Evolutionary conservation across 2,329 filamentous ascomycete species (phyloP), one percentile per base, ranked within the genome.

Genomic region (Myrmaecium sp.): DNA sequence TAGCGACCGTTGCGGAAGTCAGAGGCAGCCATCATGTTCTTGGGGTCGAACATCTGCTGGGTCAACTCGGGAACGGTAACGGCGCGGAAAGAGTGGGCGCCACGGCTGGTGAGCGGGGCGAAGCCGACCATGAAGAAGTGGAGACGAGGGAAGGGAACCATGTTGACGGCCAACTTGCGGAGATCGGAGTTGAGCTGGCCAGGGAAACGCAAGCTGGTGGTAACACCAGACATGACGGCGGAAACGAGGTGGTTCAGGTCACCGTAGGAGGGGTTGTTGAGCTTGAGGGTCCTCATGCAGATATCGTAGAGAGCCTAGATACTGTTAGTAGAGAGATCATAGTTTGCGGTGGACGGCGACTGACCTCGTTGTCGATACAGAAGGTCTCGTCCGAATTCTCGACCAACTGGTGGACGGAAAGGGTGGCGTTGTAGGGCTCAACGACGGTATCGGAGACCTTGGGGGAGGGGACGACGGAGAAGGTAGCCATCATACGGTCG

Each of bases 51-150:
- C 83, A 98, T 95, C 64, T 98, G 89, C 69, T 98, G 89, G 50
- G 89, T 95, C 58, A 98, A 73, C 70, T 98, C 89, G 32, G 89
- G 86, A 36, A 98, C 89, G 51, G 77, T 84, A 59, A 95, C 79
- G 42, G 89, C 86, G 55, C 89, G 89, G 86, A 95, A 98, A 45
- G 80, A 82, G 70, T 91, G 62, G 42, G 86, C 78, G 47, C 75
- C 74, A 59, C 78, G 76, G 63, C 82, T 92, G 58, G 89, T 98
- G 51, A 98, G 73, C 55, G 89, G 89, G 60, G 89, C 86, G 58
- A 98, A 98, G 59, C 89, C 89, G 57, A 98, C 89, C 89, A 98
- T 98, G 76, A 98, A 98, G 77, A 98, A 98, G 66, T 98, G 89
- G 38, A 98, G 82, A 83, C 89, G 89, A 44, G 89, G 89, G 80